Evolutionary conservation across 768 basidiomycete species (phyloP).

Genomic region (Lentinula guzmanii): DNA sequence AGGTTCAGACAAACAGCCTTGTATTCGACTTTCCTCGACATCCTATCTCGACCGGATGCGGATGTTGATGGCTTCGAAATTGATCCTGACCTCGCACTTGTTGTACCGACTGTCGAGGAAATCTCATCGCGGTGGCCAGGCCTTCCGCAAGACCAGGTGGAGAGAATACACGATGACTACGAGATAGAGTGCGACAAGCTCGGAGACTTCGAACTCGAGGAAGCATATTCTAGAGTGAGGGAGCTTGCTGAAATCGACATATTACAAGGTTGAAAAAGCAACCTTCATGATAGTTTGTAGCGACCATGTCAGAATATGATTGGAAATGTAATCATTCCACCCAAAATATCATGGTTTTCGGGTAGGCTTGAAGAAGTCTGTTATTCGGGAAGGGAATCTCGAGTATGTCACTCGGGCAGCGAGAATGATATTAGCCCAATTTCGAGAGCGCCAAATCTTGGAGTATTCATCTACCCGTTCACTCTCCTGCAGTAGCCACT

Average conservation of each 20-base stretch:
- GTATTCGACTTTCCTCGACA: constrained; percentile 54
- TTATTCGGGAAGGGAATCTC: constrained; percentile 30
- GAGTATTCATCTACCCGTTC: constrained; percentile 54
- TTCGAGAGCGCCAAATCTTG: constrained; percentile 60
- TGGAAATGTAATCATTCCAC: not conserved
- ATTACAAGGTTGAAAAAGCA: not conserved
- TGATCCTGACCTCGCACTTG: constrained; percentile 51
- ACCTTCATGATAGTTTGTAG: not conserved
- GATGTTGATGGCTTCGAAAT: constrained; percentile 43
- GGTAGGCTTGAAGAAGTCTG: constrained; percentile 17
- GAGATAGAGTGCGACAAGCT: constrained; percentile 54
- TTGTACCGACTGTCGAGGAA: constrained; percentile 52
- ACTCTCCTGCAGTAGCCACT: constrained; percentile 71
- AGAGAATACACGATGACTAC: constrained; percentile 55
- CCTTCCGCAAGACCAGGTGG: constrained; percentile 59
- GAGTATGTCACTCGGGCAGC: constrained; percentile 51
- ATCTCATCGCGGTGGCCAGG: constrained; percentile 72
- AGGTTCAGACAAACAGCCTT: constrained; percentile 73
- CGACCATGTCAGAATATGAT: not conserved
- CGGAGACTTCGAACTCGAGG: constrained; percentile 51
- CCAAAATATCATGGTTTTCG: constrained; percentile 8
- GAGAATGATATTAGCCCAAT: constrained; percentile 48
- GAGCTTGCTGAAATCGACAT: constrained; percentile 52
- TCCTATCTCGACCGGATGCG: constrained; percentile 34
- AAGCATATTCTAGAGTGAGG: constrained; percentile 55